Percentiles rank a stretch among this genome's conserved stretches.
phyloP scores from a whole-genome alignment of 2,329 filamentous ascomycete genomes.

The Zymoseptoria tritici region DNA sequence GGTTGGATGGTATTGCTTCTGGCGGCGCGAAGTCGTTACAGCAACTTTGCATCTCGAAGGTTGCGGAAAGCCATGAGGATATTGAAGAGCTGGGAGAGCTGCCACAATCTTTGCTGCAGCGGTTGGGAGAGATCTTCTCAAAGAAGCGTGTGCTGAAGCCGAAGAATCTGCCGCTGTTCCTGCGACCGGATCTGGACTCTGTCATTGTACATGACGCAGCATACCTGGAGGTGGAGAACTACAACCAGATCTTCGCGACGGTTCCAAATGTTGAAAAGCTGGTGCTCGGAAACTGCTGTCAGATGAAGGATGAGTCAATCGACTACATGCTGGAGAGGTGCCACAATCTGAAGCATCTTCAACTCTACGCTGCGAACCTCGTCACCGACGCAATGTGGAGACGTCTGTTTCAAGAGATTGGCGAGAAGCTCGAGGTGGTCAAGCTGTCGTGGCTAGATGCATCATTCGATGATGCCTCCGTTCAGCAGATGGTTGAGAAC shows the following conservation, averaged over 20 bases:
- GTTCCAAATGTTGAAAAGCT: conserved; percentile 62
- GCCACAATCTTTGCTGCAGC: conserved; percentile 49
- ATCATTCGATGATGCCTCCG: conserved; percentile 65
- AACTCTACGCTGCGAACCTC: conserved; percentile 78
- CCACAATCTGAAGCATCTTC: conserved; percentile 61
- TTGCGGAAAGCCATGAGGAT: conserved; percentile 56
- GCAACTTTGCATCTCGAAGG: conserved; percentile 56
- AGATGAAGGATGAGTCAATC: conserved; percentile 80
- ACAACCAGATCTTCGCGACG: conserved; percentile 69
- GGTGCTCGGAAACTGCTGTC: conserved; percentile 76
- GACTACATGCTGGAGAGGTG: conserved; percentile 71
- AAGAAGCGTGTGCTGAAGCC: conserved; percentile 53
- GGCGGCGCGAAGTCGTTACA: conserved; percentile 63
- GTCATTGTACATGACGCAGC: conserved; percentile 57
- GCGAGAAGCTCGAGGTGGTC: conserved; percentile 56
- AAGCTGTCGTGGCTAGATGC: conserved; percentile 80
- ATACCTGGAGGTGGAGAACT: conserved; percentile 67
- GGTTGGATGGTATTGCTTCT: conserved; percentile 65
- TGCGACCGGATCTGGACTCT: conserved; percentile 46
- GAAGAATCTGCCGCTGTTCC: conserved; percentile 43
- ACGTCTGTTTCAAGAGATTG: conserved; percentile 59
- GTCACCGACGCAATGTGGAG: conserved; percentile 70
- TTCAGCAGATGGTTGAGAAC: conserved; percentile 53
- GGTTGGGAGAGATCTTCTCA: conserved; percentile 56
- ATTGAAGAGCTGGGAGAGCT: conserved; percentile 59